Base-by-base conservation (phyloP, 164 flowering plant species). In the Umbilicus rupestris region DNA sequence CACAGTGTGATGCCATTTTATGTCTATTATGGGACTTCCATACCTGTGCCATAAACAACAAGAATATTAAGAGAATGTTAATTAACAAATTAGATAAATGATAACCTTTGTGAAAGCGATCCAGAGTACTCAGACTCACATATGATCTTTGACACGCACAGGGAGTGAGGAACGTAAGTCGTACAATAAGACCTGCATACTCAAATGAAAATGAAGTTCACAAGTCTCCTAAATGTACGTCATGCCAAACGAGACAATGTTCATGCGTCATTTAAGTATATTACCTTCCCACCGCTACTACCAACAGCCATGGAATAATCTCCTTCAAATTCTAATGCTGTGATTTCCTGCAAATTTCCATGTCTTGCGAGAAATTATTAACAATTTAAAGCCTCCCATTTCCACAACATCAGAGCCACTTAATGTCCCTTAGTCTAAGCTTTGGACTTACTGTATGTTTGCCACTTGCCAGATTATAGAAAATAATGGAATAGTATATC, bases 151-250 rank as follows among this genome's bases (percentile, higher is more conserved):
- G 39, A 82, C 74, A 68, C 77, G 82, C 31, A 85, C 28, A 44
- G 98, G 98, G 66, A 74, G 37, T 26, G 97, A 89, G 62, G 96
- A 85, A n/a, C 98, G 94, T 82, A 94, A 77, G 72, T 94, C 98
- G 79, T 87, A 94, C 47, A 94, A 79, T 73, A 89, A 63, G n/a
- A 94, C 85, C 98, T 94, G 89, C 78, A 83, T 42, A 12, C 29
- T 28, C 33, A 26, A 26, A 12, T 28, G 19, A 55, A 55, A 28
- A 55, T 0, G 9, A 64, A n/a, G 30, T 46, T 37, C 15, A 29
- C 26, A 33, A 26, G 24, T 33, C 26, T 24, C 7, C 15, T 24
- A 35, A 22, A 63, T n/a, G 29, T 37, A n/a, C 8, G 7, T 30
- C 65, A 8, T 20, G 29, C 15, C 46, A 63, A 11, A n/a, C 17